Percentiles rank a stretch among this genome's conserved stretches.
phyloP scores from a whole-genome alignment of 2,329 filamentous ascomycete species.

The Paramyrothecium roridum region DNA sequence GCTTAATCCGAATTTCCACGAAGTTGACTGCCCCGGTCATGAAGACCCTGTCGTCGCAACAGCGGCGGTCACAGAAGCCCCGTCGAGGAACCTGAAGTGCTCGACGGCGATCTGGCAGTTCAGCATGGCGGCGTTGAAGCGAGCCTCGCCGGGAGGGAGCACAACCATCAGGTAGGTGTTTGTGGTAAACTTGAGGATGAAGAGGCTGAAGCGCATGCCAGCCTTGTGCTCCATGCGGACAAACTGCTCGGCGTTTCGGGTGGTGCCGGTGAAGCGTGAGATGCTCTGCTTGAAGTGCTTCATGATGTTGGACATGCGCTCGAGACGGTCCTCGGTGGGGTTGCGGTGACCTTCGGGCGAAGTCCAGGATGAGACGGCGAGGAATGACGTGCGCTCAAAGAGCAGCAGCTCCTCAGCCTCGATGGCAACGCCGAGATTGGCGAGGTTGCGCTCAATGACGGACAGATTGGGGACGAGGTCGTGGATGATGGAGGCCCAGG shows the following conservation, averaged over 20 bases:
- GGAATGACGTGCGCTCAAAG: constrained; percentile 93
- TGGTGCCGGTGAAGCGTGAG: constrained; percentile 73
- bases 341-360: constrained; percentile 72
- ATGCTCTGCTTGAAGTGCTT: constrained; percentile 94
- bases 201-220: constrained; percentile 78
- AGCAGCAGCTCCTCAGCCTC: constrained; percentile 91
- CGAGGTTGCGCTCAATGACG: constrained; percentile 82
- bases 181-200: constrained; percentile 92
- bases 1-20: background rate
- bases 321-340: constrained; percentile 88
- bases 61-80: constrained; percentile 25
- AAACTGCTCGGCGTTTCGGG: constrained; percentile 79
- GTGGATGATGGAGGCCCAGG: constrained; percentile 97
- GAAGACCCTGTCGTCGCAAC: background rate
- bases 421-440: constrained; percentile 77
- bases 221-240: constrained; percentile 79
- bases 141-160: constrained; percentile 84
- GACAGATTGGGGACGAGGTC: constrained; percentile 92
- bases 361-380: constrained; percentile 92
- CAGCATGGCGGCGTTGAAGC: constrained; percentile 85
- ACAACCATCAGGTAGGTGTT: constrained; percentile 96
- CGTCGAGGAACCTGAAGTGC: constrained; percentile 70
- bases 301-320: constrained; percentile 93
- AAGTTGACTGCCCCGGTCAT: background rate
- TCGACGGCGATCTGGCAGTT: constrained; percentile 86